Evolutionary conservation across 2,329 filamentous ascomycete species (phyloP).

Genomic region (Shiraia bambusicola): DNA sequence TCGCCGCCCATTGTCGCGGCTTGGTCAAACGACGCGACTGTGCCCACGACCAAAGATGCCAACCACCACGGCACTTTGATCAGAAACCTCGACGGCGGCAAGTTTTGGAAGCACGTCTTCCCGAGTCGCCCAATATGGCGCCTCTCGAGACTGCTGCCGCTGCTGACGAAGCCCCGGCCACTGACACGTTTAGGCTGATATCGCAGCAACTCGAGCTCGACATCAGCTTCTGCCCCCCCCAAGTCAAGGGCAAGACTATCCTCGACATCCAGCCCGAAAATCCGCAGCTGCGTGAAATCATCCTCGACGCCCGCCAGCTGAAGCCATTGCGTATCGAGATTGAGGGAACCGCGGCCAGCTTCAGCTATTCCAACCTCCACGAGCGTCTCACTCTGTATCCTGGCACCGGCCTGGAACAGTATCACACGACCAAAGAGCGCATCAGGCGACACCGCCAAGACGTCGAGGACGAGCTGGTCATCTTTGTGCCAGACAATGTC

Average conservation of each 20-base stretch:
- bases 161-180: constrained; percentile 33
- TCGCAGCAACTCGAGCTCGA: constrained; percentile 89
- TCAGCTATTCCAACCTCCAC: constrained; percentile 65
- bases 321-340: constrained; percentile 55
- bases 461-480: constrained; percentile 59
- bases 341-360: constrained; percentile 41
- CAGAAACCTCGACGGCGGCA: no score
- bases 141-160: constrained; percentile 33
- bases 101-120: no score
- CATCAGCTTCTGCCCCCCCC: constrained; percentile 76
- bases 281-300: constrained; percentile 56
- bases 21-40: no score
- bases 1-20: no score
- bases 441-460: constrained; percentile 60
- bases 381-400: constrained; percentile 62
- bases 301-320: constrained; percentile 65
- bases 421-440: constrained; percentile 73
- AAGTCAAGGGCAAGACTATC: constrained; percentile 75
- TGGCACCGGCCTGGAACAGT: constrained; percentile 66
- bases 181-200: constrained; percentile 59
- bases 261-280: constrained; percentile 72
- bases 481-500: constrained; percentile 61
- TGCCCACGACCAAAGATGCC: no score
- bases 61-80: no score
- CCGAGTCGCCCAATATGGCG: constrained; percentile 29